These are phyloP conservation scores for Teratosphaeria pseudoeucalypti DNA, from an alignment of 2,329 filamentous ascomycete species.

Conservation along the genomic window DNA sequence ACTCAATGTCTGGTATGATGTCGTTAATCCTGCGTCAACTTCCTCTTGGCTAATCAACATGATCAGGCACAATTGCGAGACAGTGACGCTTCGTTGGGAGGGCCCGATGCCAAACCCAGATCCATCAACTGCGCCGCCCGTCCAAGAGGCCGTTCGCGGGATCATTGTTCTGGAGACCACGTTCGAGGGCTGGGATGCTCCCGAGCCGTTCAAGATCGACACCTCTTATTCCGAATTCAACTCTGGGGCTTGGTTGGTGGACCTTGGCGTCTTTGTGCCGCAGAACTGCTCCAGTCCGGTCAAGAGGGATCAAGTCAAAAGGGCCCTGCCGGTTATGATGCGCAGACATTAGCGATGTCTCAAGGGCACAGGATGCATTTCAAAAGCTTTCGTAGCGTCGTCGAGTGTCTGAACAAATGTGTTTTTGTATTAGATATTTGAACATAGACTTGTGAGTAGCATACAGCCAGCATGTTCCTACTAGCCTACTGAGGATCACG, in stretches of 20 bases:
- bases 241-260: conserved; percentile 12
- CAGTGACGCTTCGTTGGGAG: conserved; percentile 15
- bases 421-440: neutral
- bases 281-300: neutral
- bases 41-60: neutral
- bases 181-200: conserved; percentile 1
- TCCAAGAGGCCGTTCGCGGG: conserved; percentile 11
- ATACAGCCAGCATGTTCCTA: too few relatives aligned
- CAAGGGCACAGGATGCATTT: neutral
- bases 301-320: neutral
- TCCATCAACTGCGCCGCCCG: conserved; percentile 2
- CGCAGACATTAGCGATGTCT: neutral
- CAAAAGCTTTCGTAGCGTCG: neutral
- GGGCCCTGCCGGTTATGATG: neutral
- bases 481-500: too few relatives aligned
- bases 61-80: conserved; percentile 10
- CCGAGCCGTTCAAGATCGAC: conserved; percentile 12
- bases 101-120: conserved; percentile 9
- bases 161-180: conserved; percentile 11
- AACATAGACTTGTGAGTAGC: neutral
- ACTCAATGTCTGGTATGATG: conserved; percentile 13
- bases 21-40: neutral
- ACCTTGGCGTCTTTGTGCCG: conserved; percentile 7
- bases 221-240: conserved; percentile 16
- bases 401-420: neutral